These are phyloP conservation scores for Athelia sp. DNA, from an alignment of 1,284 basidiomycete species.

Conservation along the genomic window DNA sequence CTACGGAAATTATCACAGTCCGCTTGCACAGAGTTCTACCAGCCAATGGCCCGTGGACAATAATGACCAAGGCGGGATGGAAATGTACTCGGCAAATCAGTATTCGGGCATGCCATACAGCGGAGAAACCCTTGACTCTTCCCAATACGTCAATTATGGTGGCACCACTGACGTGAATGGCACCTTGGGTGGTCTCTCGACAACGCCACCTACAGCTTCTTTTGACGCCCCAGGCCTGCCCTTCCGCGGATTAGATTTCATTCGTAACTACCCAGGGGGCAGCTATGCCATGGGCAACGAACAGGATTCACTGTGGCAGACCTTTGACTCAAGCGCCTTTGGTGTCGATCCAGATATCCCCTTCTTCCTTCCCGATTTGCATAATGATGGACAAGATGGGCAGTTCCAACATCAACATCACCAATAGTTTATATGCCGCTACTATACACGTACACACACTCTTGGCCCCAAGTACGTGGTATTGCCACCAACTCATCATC, in stretches of 20 bases:
- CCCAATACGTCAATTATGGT: conserved; percentile 40
- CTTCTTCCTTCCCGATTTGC: conserved; percentile 38
- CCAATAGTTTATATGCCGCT: not conserved
- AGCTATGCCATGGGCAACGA: conserved; percentile 40
- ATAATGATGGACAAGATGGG: conserved; percentile 6
- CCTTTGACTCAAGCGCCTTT: conserved; percentile 67
- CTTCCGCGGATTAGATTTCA: conserved; percentile 74
- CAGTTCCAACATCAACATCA: conserved; percentile 4
- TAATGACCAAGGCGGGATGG: conserved; percentile 32
- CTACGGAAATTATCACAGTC: conserved; percentile 41
- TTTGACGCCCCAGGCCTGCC: conserved; percentile 70
- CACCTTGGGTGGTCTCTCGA: conserved; percentile 39
- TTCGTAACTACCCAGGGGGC: conserved; percentile 51
- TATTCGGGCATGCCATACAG: conserved; percentile 33
- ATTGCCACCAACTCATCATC: no score
- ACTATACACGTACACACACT: no score
- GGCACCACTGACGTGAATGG: conserved; percentile 30
- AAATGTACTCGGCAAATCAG: conserved; percentile 36
- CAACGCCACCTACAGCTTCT: conserved; percentile 51
- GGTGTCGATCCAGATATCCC: conserved; percentile 70
- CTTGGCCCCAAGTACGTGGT: no score
- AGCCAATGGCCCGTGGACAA: conserved; percentile 40
- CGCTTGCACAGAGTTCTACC: conserved; percentile 29
- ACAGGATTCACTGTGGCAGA: conserved; percentile 67
- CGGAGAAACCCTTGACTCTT: conserved; percentile 40